Base-by-base conservation (phyloP, 139 green algal genomes). In the Chlamydomonas sp. region DNA sequence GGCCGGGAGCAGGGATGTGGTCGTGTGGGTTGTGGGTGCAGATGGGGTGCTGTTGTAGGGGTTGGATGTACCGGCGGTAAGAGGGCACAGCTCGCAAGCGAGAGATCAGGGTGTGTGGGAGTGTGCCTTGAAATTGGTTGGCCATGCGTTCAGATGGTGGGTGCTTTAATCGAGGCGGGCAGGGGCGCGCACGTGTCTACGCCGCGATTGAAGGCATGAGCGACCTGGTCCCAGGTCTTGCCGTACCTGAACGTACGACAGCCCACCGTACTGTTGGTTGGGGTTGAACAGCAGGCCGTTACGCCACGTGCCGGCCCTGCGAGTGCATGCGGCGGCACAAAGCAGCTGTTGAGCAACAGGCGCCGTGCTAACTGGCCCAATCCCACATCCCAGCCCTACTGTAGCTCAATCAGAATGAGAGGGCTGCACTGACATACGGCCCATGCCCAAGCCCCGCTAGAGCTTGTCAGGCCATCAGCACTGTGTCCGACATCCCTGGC, bases 231-330 rank as follows among this genome's bases (percentile, higher is more conserved):
- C 58, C 93, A 49, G 31, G 31, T 49, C 31, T 49, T 49, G 85
- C 16, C 93, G 69, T 61, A 89, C 85, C 82, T 93, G 79, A 63
- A 86, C 83, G 77, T 96, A 96, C 4, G 71, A 90, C 57, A 80
- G 91, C 4, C 82, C 77, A 49, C 81, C 83, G 61, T 93, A 90
- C 63, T 89, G 90, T 64, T 80, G 16, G 31, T 87, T 82, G 16
- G 86, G 86, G 63, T 90, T 64, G 64, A 90, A 90, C 16, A 86
- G 3, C 9, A 90, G 31, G 4, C 78, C 86, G 63, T 90, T 90
- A 62, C 86, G 78, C 86, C 86, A 90, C 1, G 86, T 72, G 8
- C 73, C 61, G 17, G 81, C 86, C 62, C 69, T 82, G 73, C 3
- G 62, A 6, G 77, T 6, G 63, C 16, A 81, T 9, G 75, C 2